Base-by-base conservation (phyloP, 2,329 filamentous ascomycete genomes). In the Fusarium mangiferae region DNA sequence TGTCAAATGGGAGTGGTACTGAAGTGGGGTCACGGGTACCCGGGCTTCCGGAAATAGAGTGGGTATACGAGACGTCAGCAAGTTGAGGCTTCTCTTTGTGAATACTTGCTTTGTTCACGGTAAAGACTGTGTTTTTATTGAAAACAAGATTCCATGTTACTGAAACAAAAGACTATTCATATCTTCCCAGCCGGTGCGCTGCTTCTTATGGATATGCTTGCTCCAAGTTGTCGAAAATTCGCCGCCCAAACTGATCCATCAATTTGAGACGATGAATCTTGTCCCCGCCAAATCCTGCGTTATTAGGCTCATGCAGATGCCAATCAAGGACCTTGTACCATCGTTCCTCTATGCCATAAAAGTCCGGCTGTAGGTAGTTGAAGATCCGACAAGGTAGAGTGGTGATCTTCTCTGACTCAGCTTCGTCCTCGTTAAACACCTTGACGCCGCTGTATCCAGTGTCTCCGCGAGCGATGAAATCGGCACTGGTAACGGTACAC, bases 131-230 rank as follows among this genome's bases (percentile, higher is more conserved):
- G 17, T 36, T 6, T 11, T 24, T 12, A 7, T 41, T 55, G 9
- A 7, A 11, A 11, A 14, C 5, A 0, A 10, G 0, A 11, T n/a
- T 5, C 11, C 2, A n/a, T 7, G 14, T 13, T 22, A 7, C 11
- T 18, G n/a, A 26, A 9, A 7, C 18, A 17, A 2, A 17, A 7
- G 1, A 13, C 3, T 28, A 13, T 38, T 13, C 2, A 28, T 12
- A 6, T 14, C 3, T 11, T 13, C 8, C 13, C 12, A 11, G 4
- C 3, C 28, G 18, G 13, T 26, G 20, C 7, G 5, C 6, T 13
- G 1, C 7, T 6, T 12, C 26, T 24, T 7, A 36, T 0, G 4
- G 18, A 52, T 22, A 26, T 8, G 7, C 12, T 6, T 52, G 13
- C 4, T 26, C 13, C 3, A 13, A 18, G 5, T 22, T 12, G 2